Percentiles rank a stretch among this genome's conserved stretches.
Conservation (phyloP, 2,329 filamentous ascomycete species). For the Teratosphaeriaceae sp. region DNA sequence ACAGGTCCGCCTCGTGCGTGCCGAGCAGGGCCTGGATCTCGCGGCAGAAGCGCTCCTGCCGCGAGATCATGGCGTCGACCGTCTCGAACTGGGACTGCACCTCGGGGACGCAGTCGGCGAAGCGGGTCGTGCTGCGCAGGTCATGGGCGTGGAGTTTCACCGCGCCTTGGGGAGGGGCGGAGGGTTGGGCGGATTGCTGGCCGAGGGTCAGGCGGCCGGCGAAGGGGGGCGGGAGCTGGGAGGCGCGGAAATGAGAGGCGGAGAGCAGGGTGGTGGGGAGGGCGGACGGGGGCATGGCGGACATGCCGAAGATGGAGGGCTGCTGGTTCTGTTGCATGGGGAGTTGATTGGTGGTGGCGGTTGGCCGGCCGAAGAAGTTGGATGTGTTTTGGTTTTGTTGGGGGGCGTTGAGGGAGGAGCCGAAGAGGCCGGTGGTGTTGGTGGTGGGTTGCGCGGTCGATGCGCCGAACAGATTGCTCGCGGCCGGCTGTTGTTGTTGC, state of each 20-base stretch:
- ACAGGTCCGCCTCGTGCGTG: slow-evolving; percentile 55
- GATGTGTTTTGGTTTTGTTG: background rate
- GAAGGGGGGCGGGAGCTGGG: slow-evolving; percentile 21
- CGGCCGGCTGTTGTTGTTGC: slow-evolving; percentile 11
- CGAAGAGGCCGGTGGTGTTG: slow-evolving; percentile 6
- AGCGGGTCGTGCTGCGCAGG: slow-evolving; percentile 80
- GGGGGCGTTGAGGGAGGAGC: slow-evolving; percentile 1
- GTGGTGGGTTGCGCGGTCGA: slow-evolving; percentile 4
- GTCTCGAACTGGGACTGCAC: slow-evolving; percentile 70
- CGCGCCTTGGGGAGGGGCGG: slow-evolving; percentile 55
- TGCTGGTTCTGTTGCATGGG: background rate
- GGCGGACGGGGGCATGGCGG: slow-evolving; percentile 4
- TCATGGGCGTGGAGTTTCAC: slow-evolving; percentile 73
- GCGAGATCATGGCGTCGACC: slow-evolving; percentile 73
- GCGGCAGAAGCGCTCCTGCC: slow-evolving; percentile 68
- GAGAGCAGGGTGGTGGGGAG: slow-evolving; percentile 13
- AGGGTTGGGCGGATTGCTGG: slow-evolving; percentile 37
- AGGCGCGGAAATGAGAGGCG: slow-evolving; percentile 15
- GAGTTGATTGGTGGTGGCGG: background rate
- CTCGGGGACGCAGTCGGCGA: slow-evolving; percentile 79
- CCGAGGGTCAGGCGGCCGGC: slow-evolving; percentile 37
- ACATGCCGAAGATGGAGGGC: slow-evolving; percentile 12
- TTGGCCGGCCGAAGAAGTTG: slow-evolving; percentile 6
- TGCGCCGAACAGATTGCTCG: slow-evolving; percentile 7
- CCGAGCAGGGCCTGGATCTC: slow-evolving; percentile 64